Percentiles rank a stretch among this genome's conserved stretches.
Conservation (phyloP, 331 rosid genomes). For the Pyrus hybrid region DNA sequence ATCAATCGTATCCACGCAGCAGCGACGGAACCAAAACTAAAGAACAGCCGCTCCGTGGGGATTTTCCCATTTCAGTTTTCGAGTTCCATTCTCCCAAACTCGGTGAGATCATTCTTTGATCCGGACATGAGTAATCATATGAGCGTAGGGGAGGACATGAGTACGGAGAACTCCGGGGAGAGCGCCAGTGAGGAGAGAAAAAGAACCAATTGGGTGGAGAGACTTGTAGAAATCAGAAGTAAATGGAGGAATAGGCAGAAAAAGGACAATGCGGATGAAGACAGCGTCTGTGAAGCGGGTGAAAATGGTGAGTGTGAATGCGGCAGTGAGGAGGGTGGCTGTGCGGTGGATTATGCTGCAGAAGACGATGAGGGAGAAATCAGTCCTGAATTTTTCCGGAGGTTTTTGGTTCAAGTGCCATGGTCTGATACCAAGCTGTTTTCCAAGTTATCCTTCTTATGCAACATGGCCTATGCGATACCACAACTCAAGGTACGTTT, state of each 20-base stretch:
- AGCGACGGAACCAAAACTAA: constrained; percentile 41
- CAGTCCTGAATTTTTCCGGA: constrained; percentile 40
- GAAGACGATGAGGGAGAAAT: constrained; percentile 42
- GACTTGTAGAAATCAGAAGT: constrained; percentile 76
- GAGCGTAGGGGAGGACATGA: constrained; percentile 19
- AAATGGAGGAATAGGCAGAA: constrained; percentile 54
- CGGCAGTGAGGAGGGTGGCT: constrained; percentile 39
- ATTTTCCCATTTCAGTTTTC: constrained; percentile 56
- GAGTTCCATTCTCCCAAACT: constrained; percentile 50
- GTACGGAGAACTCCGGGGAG: constrained; percentile 18
- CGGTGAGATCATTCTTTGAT: constrained; percentile 52
- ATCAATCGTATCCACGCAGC: constrained; percentile 36
- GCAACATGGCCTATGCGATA: constrained; percentile 90
- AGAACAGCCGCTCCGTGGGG: constrained; percentile 37
- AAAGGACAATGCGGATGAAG: constrained; percentile 30
- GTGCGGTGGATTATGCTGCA: constrained; percentile 43
- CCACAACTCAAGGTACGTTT: constrained; percentile 57
- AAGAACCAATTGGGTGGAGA: constrained; percentile 84
- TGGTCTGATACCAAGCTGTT: constrained; percentile 62
- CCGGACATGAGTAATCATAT: constrained; percentile 48
- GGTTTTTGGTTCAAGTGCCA: constrained; percentile 49
- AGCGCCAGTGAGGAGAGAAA: constrained; percentile 15
- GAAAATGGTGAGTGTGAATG: constrained; percentile 37
- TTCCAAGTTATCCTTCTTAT: constrained; percentile 68
- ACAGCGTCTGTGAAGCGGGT: constrained; percentile 6